A percentile compares a stretch with the other conserved stretches of the same genome.
These are phyloP conservation scores for Diplotaxis tenuifolia DNA, from an alignment of 345 rosid species.

Conservation along the genomic window DNA sequence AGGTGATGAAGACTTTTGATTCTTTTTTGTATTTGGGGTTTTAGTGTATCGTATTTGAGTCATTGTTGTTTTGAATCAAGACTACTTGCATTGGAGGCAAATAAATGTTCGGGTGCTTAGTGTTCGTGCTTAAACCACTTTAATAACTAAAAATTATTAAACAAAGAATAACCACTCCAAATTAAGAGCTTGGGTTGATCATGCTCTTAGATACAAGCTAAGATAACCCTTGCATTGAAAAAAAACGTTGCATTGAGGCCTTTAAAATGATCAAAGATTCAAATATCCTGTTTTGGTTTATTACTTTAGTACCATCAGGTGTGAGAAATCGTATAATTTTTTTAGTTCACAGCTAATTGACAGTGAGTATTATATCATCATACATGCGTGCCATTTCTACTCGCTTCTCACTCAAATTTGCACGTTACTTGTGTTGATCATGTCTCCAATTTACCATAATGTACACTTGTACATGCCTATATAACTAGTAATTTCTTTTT, in stretches of 20 bases:
- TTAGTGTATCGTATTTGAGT: too few relatives aligned
- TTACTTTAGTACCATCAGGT: background rate
- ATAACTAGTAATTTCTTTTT: background rate
- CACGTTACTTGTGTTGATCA: background rate
- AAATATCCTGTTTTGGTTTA: background rate
- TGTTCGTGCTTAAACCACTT: too few relatives aligned
- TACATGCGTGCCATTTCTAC: background rate
- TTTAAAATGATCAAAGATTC: background rate
- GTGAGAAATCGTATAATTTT: background rate
- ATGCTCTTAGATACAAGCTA: too few relatives aligned
- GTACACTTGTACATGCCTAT: background rate
- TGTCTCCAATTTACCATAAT: background rate
- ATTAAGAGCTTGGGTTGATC: too few relatives aligned
- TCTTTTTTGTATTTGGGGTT: too few relatives aligned
- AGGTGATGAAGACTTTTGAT: too few relatives aligned
- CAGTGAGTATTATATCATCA: background rate
- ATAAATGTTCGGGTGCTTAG: too few relatives aligned
- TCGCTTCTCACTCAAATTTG: background rate
- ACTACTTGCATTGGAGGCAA: too few relatives aligned
- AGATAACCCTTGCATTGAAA: background rate
- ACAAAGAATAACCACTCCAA: too few relatives aligned
- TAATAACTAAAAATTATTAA: too few relatives aligned
- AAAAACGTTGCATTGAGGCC: background rate
- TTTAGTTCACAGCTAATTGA: background rate
- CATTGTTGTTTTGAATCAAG: too few relatives aligned